Percentiles rank a stretch among this genome's conserved stretches.
Conservation (phyloP, 345 rosid species). For the Barbarea vulgaris region DNA sequence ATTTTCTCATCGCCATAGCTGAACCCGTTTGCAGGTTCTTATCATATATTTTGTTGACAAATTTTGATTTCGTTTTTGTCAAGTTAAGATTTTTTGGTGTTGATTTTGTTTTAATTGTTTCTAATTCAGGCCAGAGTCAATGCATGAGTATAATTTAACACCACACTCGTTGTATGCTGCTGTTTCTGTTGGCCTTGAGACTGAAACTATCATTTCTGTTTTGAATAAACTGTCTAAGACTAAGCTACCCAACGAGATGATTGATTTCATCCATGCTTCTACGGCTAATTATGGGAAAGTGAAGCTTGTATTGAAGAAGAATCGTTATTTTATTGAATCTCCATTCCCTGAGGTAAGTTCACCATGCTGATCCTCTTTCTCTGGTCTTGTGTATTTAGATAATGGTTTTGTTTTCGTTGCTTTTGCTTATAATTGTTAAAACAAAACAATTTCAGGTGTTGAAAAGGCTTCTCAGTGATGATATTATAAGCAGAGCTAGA, state of each 20-base stretch:
- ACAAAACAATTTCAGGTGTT: constrained; percentile 57
- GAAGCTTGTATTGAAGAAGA: constrained; percentile 94
- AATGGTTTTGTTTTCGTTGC: constrained; percentile 5
- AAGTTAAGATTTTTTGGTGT: neutral
- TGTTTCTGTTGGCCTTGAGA: constrained; percentile 93
- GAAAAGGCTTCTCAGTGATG: constrained; percentile 76
- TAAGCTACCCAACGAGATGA: constrained; percentile 86
- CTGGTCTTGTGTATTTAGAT: neutral
- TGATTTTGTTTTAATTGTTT: neutral
- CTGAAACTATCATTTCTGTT: constrained; percentile 82
- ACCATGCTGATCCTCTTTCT: constrained; percentile 18
- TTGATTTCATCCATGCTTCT: constrained; percentile 80
- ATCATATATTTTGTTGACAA: neutral
- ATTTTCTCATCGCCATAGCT: constrained; percentile 94
- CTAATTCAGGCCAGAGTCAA: constrained; percentile 79
- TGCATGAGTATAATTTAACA: constrained; percentile 97
- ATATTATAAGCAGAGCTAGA: constrained; percentile 69
- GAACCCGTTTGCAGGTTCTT: constrained; percentile 98
- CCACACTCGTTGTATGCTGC: constrained; percentile 98
- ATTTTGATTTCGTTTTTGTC: neutral
- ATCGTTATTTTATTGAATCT: constrained; percentile 83
- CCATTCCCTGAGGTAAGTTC: constrained; percentile 84
- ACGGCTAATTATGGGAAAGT: constrained; percentile 98
- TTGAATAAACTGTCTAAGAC: constrained; percentile 92
- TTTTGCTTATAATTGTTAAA: neutral